These are phyloP conservation scores for Nicotiana otophora DNA, from an alignment of 257 asterid species.

Conservation along the genomic window DNA sequence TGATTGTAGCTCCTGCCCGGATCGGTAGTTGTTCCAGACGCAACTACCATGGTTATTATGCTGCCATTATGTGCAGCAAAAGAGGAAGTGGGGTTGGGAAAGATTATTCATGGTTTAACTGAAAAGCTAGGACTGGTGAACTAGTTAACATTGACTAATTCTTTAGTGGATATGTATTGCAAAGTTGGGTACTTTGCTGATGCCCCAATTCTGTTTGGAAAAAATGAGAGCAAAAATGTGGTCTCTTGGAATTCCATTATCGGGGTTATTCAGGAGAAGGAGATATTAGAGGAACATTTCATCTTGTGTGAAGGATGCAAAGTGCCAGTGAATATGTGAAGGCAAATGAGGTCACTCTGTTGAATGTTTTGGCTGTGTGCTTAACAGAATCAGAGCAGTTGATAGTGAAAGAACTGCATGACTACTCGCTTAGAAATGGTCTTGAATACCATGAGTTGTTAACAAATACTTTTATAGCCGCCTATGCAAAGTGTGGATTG, in stretches of 20 bases:
- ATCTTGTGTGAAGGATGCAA: constrained; percentile 22
- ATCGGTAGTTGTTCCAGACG: constrained; percentile 17
- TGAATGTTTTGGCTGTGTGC: constrained; percentile 24
- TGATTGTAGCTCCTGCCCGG: too few species aligned
- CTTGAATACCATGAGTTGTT: constrained; percentile 11
- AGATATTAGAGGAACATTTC: constrained; percentile 17
- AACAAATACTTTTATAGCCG: constrained; percentile 24
- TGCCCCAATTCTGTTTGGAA: constrained; percentile 12
- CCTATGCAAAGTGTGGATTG: constrained; percentile 28
- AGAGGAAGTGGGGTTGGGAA: constrained; percentile 19
- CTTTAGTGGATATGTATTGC: constrained; percentile 19
- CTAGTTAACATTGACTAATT: neutral
- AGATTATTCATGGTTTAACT: constrained; percentile 21
- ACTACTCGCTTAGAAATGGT: constrained; percentile 20
- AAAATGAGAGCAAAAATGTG: constrained; percentile 15
- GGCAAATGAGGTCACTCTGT: constrained; percentile 26
- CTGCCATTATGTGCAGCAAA: constrained; percentile 23
- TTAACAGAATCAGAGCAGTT: constrained; percentile 14
- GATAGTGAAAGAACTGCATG: constrained; percentile 29
- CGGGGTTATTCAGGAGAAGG: constrained; percentile 26
- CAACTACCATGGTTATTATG: constrained; percentile 22
- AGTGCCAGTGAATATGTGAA: neutral
- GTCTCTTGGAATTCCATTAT: constrained; percentile 31
- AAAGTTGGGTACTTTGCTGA: constrained; percentile 15
- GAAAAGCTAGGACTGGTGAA: constrained; percentile 19